Conservation (phyloP, 164 flowering plant species). For the Aristolochia californica region DNA sequence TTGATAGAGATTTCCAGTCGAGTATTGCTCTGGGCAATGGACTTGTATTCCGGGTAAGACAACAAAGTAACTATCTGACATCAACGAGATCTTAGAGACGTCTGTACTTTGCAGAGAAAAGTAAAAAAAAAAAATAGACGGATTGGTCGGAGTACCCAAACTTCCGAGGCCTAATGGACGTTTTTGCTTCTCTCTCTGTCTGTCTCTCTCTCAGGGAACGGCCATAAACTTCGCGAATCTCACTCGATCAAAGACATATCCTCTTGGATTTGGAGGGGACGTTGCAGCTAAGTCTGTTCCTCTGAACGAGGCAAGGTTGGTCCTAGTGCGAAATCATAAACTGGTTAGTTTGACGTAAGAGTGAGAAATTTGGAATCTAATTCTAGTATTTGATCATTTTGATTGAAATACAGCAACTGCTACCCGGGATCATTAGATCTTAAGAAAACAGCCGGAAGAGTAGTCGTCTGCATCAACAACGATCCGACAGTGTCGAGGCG, state of each 20-base stretch:
- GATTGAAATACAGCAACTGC: conserved; percentile 45
- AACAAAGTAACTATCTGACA: neutral
- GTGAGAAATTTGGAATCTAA: neutral
- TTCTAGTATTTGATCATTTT: neutral
- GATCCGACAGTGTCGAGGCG: conserved; percentile 27
- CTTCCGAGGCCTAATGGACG: neutral
- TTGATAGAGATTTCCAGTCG: conserved; percentile 56
- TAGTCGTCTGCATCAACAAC: conserved; percentile 42
- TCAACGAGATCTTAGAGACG: too few species aligned
- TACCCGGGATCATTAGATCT: conserved; percentile 67
- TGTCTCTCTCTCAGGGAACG: conserved; percentile 33
- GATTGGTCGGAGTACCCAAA: neutral
- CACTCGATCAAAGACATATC: conserved; percentile 28
- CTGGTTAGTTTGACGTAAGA: neutral
- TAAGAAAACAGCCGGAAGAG: conserved; percentile 46
- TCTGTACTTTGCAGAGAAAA: too few species aligned
- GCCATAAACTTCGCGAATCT: conserved; percentile 65
- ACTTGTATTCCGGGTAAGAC: conserved; percentile 25
- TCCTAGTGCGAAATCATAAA: neutral
- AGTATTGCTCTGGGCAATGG: conserved; percentile 52
- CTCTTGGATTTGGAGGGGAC: conserved; percentile 44
- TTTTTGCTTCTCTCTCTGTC: neutral
- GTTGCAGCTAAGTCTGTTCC: conserved; percentile 41
- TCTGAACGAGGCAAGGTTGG: conserved; percentile 57
- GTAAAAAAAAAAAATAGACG: too few species aligned